Evolutionary conservation across 768 basidiomycete genomes (phyloP).

Genomic region (Fomitopsis pulvina): DNA sequence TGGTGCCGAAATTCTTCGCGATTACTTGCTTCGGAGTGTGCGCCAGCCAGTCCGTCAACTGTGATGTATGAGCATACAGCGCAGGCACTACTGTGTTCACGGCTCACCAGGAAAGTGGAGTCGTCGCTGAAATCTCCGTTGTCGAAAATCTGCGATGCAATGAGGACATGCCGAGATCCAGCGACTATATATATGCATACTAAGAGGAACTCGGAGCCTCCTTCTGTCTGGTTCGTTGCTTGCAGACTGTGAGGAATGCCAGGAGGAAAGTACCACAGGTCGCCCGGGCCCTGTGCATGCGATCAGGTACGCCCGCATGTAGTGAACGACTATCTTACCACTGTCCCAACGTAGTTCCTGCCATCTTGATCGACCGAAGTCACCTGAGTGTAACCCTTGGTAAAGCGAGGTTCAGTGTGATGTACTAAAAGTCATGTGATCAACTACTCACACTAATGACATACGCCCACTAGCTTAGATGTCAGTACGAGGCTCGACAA

Average conservation of each 20-base stretch:
- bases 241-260: constrained; percentile 53
- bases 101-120: constrained; percentile 34
- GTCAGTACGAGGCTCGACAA: neutral
- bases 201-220: constrained; percentile 48
- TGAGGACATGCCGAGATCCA: neutral
- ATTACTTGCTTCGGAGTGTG: constrained; percentile 54
- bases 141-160: constrained; percentile 30
- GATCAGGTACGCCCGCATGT: neutral
- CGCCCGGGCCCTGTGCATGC: constrained; percentile 29
- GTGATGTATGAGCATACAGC: neutral
- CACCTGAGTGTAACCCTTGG: constrained; percentile 28
- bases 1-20: constrained; percentile 56
- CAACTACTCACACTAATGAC: constrained; percentile 21
- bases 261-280: constrained; percentile 52
- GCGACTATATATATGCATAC: constrained; percentile 20
- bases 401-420: neutral
- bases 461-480: constrained; percentile 22
- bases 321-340: constrained; percentile 15
- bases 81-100: neutral
- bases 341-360: constrained; percentile 42
- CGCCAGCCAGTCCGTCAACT: constrained; percentile 59
- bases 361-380: constrained; percentile 45
- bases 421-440: neutral
- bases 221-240: constrained; percentile 33
- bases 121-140: constrained; percentile 49